Conservation (phyloP, 805 yeast genomes). For the Tetrapisispora namnaoensis region DNA sequence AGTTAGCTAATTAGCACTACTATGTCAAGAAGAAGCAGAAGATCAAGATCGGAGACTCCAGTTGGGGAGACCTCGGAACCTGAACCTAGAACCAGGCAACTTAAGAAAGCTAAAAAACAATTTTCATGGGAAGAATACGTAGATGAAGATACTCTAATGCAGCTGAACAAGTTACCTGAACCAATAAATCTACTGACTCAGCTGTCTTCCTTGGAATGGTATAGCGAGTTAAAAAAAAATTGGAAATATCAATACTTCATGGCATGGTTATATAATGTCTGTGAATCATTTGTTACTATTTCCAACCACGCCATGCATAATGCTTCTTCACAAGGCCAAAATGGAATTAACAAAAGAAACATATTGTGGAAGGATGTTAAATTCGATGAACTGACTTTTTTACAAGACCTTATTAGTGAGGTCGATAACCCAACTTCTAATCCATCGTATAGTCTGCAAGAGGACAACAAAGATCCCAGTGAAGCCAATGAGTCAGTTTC, state of each 20-base stretch:
- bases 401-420: slow-evolving; percentile 13
- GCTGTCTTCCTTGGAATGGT: slow-evolving; percentile 1
- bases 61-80: neutral
- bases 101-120: neutral
- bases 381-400: slow-evolving; percentile 24
- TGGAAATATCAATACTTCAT: slow-evolving; percentile 29
- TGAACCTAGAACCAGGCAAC: neutral
- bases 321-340: neutral
- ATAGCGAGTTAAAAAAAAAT: neutral
- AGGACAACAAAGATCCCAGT: slow-evolving; percentile 4
- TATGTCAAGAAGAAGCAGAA: neutral
- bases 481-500: neutral
- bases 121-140: slow-evolving; percentile 19
- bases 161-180: slow-evolving; percentile 13
- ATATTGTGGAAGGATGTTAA: slow-evolving; percentile 23
- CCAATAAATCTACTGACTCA: slow-evolving; percentile 1
- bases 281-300: slow-evolving; percentile 20
- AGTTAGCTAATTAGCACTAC: neutral
- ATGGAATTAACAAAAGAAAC: slow-evolving; percentile 5
- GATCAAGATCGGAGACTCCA: neutral
- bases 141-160: slow-evolving; percentile 15
- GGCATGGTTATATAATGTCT: slow-evolving; percentile 27
- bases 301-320: neutral
- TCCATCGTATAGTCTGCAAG: slow-evolving; percentile 1
- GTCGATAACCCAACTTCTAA: slow-evolving; percentile 2